Evolutionary conservation across 257 asterid species (phyloP).

Genomic region (Solanum paucissectum): DNA sequence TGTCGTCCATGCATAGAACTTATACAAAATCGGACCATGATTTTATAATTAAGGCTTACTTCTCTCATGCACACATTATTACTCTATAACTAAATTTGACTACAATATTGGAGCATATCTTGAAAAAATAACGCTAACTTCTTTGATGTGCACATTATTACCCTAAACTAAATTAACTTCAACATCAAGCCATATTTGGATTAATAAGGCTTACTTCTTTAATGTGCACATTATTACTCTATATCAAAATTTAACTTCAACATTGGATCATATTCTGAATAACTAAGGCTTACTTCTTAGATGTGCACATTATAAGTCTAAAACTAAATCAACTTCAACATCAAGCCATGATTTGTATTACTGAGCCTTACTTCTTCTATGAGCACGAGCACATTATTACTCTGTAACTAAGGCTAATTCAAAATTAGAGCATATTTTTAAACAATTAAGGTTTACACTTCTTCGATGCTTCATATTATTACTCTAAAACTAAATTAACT

Average conservation of each 20-base stretch:
- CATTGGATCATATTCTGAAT: background rate
- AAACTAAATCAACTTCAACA: background rate
- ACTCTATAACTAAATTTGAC: background rate
- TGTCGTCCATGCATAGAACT: background rate
- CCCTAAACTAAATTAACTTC: background rate
- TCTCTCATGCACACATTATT: background rate
- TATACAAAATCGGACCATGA: background rate
- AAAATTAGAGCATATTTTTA: background rate
- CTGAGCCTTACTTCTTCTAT: background rate
- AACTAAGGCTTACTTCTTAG: background rate
- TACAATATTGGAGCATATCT: background rate
- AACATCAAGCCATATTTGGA: background rate
- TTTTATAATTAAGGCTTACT: background rate
- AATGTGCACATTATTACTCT: background rate
- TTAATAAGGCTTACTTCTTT: background rate
- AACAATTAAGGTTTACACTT: background rate
- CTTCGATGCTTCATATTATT: background rate
- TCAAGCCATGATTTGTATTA: no score
- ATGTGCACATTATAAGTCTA: background rate
- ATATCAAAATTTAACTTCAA: background rate
- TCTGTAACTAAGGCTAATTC: background rate
- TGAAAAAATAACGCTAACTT: background rate
- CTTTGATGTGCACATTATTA: background rate
- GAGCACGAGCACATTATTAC: background rate
- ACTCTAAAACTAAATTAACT: background rate